A percentile compares a stretch with the other conserved stretches of the same genome.
Conservation (phyloP, 805 yeast genomes). For the Candida vaughaniae region DNA sequence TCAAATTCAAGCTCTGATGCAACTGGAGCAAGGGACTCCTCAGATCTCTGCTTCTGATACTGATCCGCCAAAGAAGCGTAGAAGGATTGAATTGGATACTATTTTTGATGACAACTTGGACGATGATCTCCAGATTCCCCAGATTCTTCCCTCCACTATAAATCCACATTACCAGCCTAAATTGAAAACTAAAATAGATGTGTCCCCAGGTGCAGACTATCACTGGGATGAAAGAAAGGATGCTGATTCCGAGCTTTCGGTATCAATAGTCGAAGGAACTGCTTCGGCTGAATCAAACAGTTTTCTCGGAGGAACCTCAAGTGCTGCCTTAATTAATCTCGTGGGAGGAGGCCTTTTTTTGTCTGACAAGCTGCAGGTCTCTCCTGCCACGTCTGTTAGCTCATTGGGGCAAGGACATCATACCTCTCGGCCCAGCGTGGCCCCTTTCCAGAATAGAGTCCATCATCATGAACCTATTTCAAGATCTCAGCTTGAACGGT, state of each 20-base stretch:
- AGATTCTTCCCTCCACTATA: constrained; percentile 12
- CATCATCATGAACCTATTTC: constrained; percentile 4
- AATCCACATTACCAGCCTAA: constrained; percentile 1
- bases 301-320: constrained; percentile 12
- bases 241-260: constrained; percentile 4
- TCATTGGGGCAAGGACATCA: constrained; percentile 2
- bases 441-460: too few relatives aligned
- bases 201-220: constrained; percentile 8
- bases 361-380: constrained; percentile 1
- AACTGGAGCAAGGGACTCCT: too few relatives aligned
- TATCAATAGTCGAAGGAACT: constrained; percentile 12
- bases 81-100: too few relatives aligned
- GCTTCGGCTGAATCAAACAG: constrained; percentile 14
- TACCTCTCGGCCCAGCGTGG: constrained; percentile 8
- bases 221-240: constrained; percentile 14
- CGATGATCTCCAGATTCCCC: constrained; percentile 13
- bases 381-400: constrained; percentile 5
- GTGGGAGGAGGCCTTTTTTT: constrained; percentile 16
- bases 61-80: too few relatives aligned
- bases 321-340: constrained; percentile 13
- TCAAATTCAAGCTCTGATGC: too few relatives aligned
- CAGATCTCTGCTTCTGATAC: neutral
- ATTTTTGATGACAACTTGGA: neutral
- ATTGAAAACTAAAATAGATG: constrained; percentile 1
- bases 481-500: constrained; percentile 7